Percentiles rank a stretch among this genome's conserved stretches.
Conservation (phyloP, 345 rosid genomes). For the Salix udensis region DNA sequence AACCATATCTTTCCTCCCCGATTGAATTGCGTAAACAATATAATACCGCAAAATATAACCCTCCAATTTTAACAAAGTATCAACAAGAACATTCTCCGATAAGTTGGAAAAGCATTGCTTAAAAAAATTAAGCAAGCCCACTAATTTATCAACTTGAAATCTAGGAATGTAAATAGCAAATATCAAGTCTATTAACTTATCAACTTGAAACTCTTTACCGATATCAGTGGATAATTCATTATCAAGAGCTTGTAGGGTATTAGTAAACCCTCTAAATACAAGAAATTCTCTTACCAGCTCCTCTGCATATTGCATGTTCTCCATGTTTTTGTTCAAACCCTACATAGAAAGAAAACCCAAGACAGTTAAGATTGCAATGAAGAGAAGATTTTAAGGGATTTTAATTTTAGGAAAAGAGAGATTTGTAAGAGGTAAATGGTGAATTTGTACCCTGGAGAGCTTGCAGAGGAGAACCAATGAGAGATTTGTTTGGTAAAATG, state of each 20-base stretch:
- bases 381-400: background rate
- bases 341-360: conserved; percentile 3
- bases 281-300: conserved; percentile 68
- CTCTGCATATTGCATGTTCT: conserved; percentile 65
- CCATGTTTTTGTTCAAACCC: conserved; percentile 31
- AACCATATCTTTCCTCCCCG: conserved; percentile 49
- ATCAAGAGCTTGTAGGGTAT: conserved; percentile 56
- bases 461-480: background rate
- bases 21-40: conserved; percentile 43
- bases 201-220: conserved; percentile 58
- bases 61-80: conserved; percentile 50
- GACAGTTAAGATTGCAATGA: background rate
- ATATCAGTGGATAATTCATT: conserved; percentile 54
- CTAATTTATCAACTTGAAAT: conserved; percentile 50
- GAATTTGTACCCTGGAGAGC: background rate
- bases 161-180: conserved; percentile 54
- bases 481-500: background rate
- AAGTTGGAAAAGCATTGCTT: conserved; percentile 50
- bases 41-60: conserved; percentile 45
- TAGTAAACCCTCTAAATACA: conserved; percentile 61
- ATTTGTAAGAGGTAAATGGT: background rate
- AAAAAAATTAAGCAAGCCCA: conserved; percentile 45
- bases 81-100: conserved; percentile 29
- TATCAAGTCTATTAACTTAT: conserved; percentile 52
- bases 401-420: background rate